Evolutionary conservation across 441 rosid genomes (phyloP).

Genomic region (Jatropha podagrica): DNA sequence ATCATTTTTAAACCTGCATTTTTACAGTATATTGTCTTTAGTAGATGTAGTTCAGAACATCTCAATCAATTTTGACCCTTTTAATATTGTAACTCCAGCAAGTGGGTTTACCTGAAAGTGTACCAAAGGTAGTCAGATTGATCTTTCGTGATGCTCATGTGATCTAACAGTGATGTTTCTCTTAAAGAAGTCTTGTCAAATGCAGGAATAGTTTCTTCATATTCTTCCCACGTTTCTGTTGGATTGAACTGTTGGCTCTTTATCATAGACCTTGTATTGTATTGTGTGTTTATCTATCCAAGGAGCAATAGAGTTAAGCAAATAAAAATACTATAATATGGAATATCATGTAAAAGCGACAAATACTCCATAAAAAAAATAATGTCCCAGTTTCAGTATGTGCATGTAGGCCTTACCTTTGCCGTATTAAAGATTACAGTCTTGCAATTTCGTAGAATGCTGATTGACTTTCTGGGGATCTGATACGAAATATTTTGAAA

Average conservation of each 20-base stretch:
- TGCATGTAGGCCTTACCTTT: conserved; percentile 40
- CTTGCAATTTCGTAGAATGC: conserved; percentile 73
- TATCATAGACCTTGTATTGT: conserved; percentile 45
- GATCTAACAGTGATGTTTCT: conserved; percentile 60
- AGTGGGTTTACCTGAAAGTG: conserved; percentile 46
- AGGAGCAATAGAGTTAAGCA: not conserved
- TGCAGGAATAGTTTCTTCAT: conserved; percentile 42
- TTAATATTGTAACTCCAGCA: not conserved
- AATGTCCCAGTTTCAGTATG: not conserved
- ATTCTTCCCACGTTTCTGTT: conserved; percentile 53
- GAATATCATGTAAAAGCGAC: not conserved
- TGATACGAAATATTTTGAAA: conserved; percentile 46
- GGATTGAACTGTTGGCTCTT: conserved; percentile 37
- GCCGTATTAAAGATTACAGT: conserved; percentile 61
- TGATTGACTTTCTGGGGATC: conserved; percentile 60
- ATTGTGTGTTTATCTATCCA: conserved; percentile 54
- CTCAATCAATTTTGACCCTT: not conserved
- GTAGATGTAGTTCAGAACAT: not conserved
- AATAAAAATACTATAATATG: not conserved
- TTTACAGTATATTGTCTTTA: not conserved
- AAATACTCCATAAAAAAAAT: not conserved
- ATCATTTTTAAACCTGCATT: conserved; percentile 51
- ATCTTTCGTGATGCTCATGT: conserved; percentile 61
- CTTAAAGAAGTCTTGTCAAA: conserved; percentile 40
- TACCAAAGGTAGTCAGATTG: conserved; percentile 79